Percentiles rank a stretch among this genome's conserved stretches.
These are phyloP conservation scores for Xylaria sp. DNA, from an alignment of 2,329 filamentous ascomycete species.

Conservation along the genomic window DNA sequence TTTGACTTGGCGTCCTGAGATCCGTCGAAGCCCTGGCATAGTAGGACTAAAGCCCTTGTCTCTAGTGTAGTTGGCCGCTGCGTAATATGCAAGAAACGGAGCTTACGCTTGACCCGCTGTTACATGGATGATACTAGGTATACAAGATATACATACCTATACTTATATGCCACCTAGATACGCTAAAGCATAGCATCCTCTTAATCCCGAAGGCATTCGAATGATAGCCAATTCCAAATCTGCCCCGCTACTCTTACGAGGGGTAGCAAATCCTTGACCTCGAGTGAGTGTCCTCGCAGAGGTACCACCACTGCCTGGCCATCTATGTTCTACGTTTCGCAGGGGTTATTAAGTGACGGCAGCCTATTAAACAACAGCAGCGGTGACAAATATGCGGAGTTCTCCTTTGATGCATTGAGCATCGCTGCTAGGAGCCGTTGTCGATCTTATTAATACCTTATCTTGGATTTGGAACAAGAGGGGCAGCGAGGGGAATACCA, in stretches of 20 bases:
- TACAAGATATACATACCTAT: no score
- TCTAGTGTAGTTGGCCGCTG: background rate
- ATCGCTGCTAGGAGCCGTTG: background rate
- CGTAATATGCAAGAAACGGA: background rate
- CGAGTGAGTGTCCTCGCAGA: background rate
- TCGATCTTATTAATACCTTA: background rate
- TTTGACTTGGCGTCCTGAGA: conserved; percentile 17
- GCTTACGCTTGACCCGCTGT: conserved; percentile 14
- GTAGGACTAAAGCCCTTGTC: background rate
- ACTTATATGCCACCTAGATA: no score
- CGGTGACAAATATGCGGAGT: conserved; percentile 21
- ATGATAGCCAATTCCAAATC: conserved; percentile 37
- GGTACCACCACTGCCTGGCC: conserved; percentile 19
- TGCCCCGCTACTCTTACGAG: conserved; percentile 19
- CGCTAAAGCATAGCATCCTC: conserved; percentile 25
- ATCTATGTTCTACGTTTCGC: background rate
- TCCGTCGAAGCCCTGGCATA: conserved; percentile 1
- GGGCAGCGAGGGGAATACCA: conserved; percentile 11
- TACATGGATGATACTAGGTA: conserved; percentile 6
- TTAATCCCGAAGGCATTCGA: conserved; percentile 18
- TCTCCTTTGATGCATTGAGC: background rate
- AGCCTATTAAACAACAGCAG: conserved; percentile 1
- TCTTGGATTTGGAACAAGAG: conserved; percentile 20
- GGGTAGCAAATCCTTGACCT: conserved; percentile 22
- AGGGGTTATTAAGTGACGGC: background rate